Conservation (phyloP, 164 flowering plant genomes). For the Cinnamomum chago region DNA sequence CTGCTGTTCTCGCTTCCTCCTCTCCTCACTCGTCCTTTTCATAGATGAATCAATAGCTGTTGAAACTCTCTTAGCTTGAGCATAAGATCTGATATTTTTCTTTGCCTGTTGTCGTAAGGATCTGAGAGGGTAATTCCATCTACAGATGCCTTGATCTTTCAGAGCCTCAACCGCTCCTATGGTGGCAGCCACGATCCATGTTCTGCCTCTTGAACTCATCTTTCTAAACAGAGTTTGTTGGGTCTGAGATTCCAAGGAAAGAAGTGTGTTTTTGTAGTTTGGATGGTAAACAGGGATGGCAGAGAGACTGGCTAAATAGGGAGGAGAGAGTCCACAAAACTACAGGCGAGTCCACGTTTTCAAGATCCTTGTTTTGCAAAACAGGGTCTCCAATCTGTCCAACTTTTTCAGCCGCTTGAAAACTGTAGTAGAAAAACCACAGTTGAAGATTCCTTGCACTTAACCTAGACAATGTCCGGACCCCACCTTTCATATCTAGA, state of each 20-base stretch:
- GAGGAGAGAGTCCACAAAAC: too few species aligned
- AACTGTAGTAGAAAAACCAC: too few species aligned
- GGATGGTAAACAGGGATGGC: not conserved
- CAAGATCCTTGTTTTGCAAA: too few species aligned
- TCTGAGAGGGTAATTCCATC: slow-evolving; percentile 23
- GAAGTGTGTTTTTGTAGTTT: not conserved
- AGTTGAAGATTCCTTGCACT: too few species aligned
- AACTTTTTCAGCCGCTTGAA: too few species aligned
- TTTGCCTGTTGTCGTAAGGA: slow-evolving; percentile 12
- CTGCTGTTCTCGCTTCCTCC: slow-evolving; percentile 27
- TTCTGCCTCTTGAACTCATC: slow-evolving; percentile 18
- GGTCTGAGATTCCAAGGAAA: not conserved
- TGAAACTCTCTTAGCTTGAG: slow-evolving; percentile 12
- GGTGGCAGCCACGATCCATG: slow-evolving; percentile 21
- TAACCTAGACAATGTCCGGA: too few species aligned
- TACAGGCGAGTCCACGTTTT: too few species aligned
- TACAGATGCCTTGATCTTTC: slow-evolving; percentile 24
- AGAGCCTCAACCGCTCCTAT: slow-evolving; percentile 21
- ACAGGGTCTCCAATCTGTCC: too few species aligned
- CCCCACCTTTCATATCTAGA: too few species aligned
- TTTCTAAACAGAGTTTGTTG: not conserved
- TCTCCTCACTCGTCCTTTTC: not conserved
- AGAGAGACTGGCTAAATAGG: not conserved
- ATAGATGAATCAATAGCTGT: not conserved
- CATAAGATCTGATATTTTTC: slow-evolving; percentile 9